Percentiles rank a stretch among this genome's conserved stretches.
Conservation (phyloP, 164 flowering plant genomes). For the Vitis riparia region DNA sequence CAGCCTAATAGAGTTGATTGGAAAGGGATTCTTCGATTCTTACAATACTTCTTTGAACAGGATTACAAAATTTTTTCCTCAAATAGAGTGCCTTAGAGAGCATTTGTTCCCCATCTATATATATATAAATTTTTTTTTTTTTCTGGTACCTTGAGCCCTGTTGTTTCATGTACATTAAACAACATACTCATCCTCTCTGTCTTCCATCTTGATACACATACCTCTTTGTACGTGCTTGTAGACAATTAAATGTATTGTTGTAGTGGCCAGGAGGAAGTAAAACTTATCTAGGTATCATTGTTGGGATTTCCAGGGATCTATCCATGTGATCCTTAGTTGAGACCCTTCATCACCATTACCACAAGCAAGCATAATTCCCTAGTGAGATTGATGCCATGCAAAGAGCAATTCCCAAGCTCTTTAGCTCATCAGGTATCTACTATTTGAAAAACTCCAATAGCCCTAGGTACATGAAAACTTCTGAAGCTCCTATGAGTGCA, state of each 20-base stretch:
- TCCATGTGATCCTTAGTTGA: conserved; percentile 59
- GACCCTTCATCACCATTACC: conserved; percentile 69
- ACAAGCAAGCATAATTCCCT: conserved; percentile 81
- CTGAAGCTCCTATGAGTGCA: conserved; percentile 81
- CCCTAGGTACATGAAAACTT: conserved; percentile 93
- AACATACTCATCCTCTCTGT: conserved; percentile 10
- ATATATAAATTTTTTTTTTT: not conserved
- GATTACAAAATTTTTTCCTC: not conserved
- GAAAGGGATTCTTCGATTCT: no score
- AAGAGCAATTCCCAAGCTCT: conserved; percentile 93
- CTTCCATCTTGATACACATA: conserved; percentile 65
- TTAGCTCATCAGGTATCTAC: conserved; percentile 84
- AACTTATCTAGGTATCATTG: conserved; percentile 83
- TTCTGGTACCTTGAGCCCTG: not conserved
- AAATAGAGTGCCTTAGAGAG: not conserved
- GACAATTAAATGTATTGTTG: conserved; percentile 51
- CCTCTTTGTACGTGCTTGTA: conserved; percentile 66
- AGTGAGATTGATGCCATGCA: conserved; percentile 93
- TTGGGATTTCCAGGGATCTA: conserved; percentile 94
- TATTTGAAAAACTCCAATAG: conserved; percentile 91
- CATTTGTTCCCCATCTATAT: not conserved
- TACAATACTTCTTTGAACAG: no score
- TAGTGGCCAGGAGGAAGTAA: conserved; percentile 76
- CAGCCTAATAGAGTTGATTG: not conserved
- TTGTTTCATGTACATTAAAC: conserved; percentile 15